Evolutionary conservation across 495 filamentous ascomycete species (phyloP), one percentile per base, ranked within the genome.

Genomic region (Lepraria neglecta): DNA sequence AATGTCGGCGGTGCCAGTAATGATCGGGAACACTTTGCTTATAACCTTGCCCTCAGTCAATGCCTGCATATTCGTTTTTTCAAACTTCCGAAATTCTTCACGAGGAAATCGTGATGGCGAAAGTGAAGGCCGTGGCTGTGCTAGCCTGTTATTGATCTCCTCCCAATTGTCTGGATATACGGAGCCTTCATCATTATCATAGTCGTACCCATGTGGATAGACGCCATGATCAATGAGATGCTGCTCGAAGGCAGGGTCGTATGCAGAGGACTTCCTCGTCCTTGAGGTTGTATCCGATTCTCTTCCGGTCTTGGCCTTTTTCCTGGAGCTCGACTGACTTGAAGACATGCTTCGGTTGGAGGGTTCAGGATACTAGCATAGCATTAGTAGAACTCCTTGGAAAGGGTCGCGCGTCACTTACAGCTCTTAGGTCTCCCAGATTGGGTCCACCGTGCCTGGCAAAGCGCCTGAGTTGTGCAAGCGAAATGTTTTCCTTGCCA

Each of bases 1-100:
- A 56, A 64, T 65, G 24, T 45, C 30, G 46, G 54, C 59, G 12
- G 56, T 66, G 46, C 71, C 19, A 50, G 47, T 6, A 14, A 50
- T 50, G 19, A 50, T 28, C 6, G 19, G 24, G 47, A 50, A 50
- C 27, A 50, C 19, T 5, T 50, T 50, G 19, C 21, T 28, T 28
- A 50, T 50, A 0, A 30, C 19, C 12, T 4, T 71, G 64, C 62
- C n/a, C n/a, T n/a, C n/a, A n/a, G n/a, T n/a, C n/a, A n/a, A n/a
- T n/a, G n/a, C n/a, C n/a, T n/a, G n/a, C 56, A 43, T 4, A 35
- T 35, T 35, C 31, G 4, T 35, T 9, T 35, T 9, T 35, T 9
- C 9, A 9, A 35, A 35, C 4, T 35, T 9, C 31, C 4, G 31
- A 35, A 35, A 35, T 35, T 4, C 31, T 35, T 35, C 31, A 35